Evolutionary conservation across 768 basidiomycete species (phyloP).

Genomic region (Myochromella boudieri): DNA sequence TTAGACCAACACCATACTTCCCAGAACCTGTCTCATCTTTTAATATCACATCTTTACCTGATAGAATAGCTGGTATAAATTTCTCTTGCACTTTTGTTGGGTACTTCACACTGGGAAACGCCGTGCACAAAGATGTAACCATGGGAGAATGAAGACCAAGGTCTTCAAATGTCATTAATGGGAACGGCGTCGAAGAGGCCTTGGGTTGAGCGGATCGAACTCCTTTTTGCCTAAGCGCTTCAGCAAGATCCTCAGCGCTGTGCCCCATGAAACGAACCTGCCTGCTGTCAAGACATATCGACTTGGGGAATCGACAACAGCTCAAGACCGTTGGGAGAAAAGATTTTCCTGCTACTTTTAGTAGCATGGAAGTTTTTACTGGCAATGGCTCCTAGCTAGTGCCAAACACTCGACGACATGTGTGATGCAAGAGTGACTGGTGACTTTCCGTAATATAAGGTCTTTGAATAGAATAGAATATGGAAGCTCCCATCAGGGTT

Average conservation of each 20-base stretch:
- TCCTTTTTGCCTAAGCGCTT: no score
- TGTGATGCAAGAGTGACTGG: no score
- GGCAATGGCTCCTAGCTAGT: no score
- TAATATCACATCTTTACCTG: slow-evolving; percentile 59
- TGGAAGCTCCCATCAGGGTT: no score
- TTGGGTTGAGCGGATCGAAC: no score
- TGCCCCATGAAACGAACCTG: slow-evolving; percentile 23
- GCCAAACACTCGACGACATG: no score
- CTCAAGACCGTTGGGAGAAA: slow-evolving; percentile 18
- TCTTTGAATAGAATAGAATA: no score
- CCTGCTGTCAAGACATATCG: slow-evolving; percentile 10
- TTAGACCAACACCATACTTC: slow-evolving; percentile 51
- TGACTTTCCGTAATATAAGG: no score
- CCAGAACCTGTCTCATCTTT: slow-evolving; percentile 76
- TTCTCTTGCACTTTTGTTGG: slow-evolving; percentile 61
- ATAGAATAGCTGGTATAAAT: slow-evolving; percentile 62
- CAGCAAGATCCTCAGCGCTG: slow-evolving; percentile 22
- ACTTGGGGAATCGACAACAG: slow-evolving; percentile 10
- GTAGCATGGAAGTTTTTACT: no score
- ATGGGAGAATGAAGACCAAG: slow-evolving; percentile 53
- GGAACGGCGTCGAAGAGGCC: neutral
- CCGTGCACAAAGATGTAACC: slow-evolving; percentile 46
- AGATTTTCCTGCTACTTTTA: no score
- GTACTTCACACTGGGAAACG: slow-evolving; percentile 59
- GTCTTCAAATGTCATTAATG: slow-evolving; percentile 39